Base-by-base conservation (phyloP, 441 rosid species). In the Jatropha podagrica region DNA sequence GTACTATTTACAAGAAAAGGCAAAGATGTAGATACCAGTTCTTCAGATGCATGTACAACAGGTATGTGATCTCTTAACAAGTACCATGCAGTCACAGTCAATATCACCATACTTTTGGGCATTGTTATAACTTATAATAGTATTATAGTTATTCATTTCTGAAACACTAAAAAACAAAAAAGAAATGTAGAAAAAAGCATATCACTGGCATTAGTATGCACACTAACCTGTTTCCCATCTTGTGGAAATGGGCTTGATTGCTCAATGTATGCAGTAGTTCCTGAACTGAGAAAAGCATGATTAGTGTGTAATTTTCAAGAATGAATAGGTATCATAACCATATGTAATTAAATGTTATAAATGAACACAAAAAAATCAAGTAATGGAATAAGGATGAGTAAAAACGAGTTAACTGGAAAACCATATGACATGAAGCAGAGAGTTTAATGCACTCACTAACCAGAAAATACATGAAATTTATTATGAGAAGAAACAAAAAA, bases 151-250 rank as follows among this genome's bases (percentile, higher is more conserved):
- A 13, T 20, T 71, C 4, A 46, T 49, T 27, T 10, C 3, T 7
- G 11, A 42, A 54, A 15, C 27, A 32, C 44, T 26, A 69, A 37
- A 10, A 1, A 27, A 60, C 17, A 11, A 46, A 71, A n/a, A 12
- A 8, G 46, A 42, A 42, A 8, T 1, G 46, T 4, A 42, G 5
- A 67, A 52, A 27, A 69, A 58, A 65, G n/a, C 11, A 40, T 10
- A 38, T 32, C 11, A 60, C 41, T n/a, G 27, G 32, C 32, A 18
- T 20, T 27, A 42, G 69, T 69, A 65, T 37, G 71, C 49, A 58
- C 56, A 81, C 78, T 37, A n/a, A 92, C 97, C 96, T 87, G 98
- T 83, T 90, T 94, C 75, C 98, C 97, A 74, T 94, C 98, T 78
- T 87, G 80, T 14, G 98, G 98, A 86, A 60, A 94, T 42, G 98